A percentile compares a stretch with the other conserved stretches of the same genome.
phyloP scores from a whole-genome alignment of 1,284 basidiomycete species.

The Heliocybe sulcata region DNA sequence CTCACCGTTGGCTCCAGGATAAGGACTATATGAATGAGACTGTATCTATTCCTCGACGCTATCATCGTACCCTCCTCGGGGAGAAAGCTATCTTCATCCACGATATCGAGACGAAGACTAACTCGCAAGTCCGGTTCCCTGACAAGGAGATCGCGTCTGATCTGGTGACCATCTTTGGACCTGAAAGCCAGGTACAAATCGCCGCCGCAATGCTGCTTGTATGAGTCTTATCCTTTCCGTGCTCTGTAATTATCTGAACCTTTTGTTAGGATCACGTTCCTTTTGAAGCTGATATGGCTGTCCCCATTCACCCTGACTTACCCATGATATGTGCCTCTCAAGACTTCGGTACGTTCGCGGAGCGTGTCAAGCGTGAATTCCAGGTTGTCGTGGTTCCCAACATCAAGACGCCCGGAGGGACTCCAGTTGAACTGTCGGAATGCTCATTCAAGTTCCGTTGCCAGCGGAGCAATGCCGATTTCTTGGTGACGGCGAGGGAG shows the following conservation, averaged over 20 bases:
- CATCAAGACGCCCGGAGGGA: slow-evolving; percentile 40
- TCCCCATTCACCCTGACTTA: slow-evolving; percentile 80
- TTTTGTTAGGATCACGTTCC: slow-evolving; percentile 83
- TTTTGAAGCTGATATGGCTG: slow-evolving; percentile 92
- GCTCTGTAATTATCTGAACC: slow-evolving; percentile 8
- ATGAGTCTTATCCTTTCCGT: slow-evolving; percentile 20
- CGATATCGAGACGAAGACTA: slow-evolving; percentile 96
- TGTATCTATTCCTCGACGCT: slow-evolving; percentile 87
- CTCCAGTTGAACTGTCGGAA: slow-evolving; percentile 28
- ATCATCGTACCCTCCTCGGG: slow-evolving; percentile 91
- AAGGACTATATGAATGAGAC: slow-evolving; percentile 96
- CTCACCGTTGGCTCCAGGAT: slow-evolving; percentile 46
- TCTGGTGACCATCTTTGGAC: slow-evolving; percentile 89
- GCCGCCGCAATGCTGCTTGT: slow-evolving; percentile 94
- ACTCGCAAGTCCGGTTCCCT: slow-evolving; percentile 90
- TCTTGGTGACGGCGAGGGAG: slow-evolving; percentile 84
- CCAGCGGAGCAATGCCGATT: slow-evolving; percentile 91
- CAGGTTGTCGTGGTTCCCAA: slow-evolving; percentile 86
- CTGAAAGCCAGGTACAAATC: slow-evolving; percentile 95
- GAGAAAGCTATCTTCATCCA: slow-evolving; percentile 97
- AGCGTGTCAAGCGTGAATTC: slow-evolving; percentile 89
- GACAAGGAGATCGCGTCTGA: slow-evolving; percentile 94
- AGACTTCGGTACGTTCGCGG: slow-evolving; percentile 80
- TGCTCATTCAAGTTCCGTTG: slow-evolving; percentile 95
- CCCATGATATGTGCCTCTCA: slow-evolving; percentile 65